Conservation (phyloP, 2,329 filamentous ascomycete species). For the Ramichloridium luteum region DNA sequence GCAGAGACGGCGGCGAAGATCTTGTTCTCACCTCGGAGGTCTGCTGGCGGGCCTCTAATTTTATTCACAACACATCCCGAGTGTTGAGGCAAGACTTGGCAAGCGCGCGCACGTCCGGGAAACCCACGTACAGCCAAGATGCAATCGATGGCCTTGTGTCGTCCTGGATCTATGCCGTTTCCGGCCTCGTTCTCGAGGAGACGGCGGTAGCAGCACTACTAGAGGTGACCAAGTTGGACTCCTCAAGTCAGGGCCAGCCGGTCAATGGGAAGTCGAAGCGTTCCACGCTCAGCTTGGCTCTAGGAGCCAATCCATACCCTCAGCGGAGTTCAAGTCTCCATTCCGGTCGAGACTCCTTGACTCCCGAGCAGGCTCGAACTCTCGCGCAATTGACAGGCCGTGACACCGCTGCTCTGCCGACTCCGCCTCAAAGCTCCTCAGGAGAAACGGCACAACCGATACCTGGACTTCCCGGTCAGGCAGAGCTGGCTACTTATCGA, state of each 20-base stretch:
- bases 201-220: constrained; percentile 34
- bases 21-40: constrained; percentile 73
- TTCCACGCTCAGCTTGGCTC: constrained; percentile 16
- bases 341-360: not conserved
- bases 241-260: constrained; percentile 4
- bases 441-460: constrained; percentile 5
- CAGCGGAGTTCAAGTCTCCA: constrained; percentile 19
- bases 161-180: constrained; percentile 65
- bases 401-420: constrained; percentile 7
- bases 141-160: constrained; percentile 62
- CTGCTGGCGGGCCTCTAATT: constrained; percentile 68
- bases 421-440: constrained; percentile 12
- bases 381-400: constrained; percentile 1
- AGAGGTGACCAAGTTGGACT: constrained; percentile 10
- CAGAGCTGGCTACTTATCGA: constrained; percentile 69
- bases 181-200: constrained; percentile 64
- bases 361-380: not conserved
- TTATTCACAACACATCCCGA: constrained; percentile 68
- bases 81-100: constrained; percentile 69
- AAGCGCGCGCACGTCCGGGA: constrained; percentile 33
- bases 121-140: not conserved
- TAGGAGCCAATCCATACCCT: constrained; percentile 23
- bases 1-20: constrained; percentile 46
- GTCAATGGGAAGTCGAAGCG: constrained; percentile 14
- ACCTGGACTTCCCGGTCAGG: constrained; percentile 43